Base-by-base conservation (phyloP, 306 rosid species). In the Medicago lupulina region DNA sequence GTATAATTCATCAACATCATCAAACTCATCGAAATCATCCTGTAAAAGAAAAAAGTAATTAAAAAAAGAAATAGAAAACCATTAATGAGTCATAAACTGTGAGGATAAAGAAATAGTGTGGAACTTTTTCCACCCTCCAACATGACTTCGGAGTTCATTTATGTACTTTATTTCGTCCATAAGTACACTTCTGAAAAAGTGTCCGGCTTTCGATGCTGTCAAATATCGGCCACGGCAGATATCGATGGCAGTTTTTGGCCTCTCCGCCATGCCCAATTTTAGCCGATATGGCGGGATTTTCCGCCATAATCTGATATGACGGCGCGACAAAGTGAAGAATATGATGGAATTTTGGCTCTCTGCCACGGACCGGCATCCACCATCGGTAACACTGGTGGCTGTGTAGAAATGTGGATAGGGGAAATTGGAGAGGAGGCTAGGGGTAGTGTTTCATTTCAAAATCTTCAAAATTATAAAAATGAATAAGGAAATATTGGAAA, bases 11-110 rank as follows among this genome's bases (percentile, higher is more conserved):
- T 95, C 98, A 71, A 92, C 97, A 38, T 95, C 98, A 82, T 67
- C 74, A 73, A 95, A 95, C 2, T 92, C 97, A 8, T 92, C 97
- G 82, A 92, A 92, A 83, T 92, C 97, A 44, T 95, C 98, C 98
- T 95, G 81, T 60, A 8, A 62, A 78, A 82, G 53, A 47, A 53
- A 67, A 63, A 39, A 41, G 43, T 57, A 40, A 12, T 31, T 31
- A 41, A 31, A 55, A 3, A 46, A 67, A 5, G 39, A 64, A 70
- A 51, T 38, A 61, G 19, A 53, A 87, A 49, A 70, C 14, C 61
- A 39, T 44, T 11, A 70, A 70, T 31, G 9, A 39, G 2, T 53
- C 17, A 67, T 21, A 67, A 71, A 67, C 28, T 34, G 67, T 60
- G 34, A 59, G 16, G 58, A 38, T 25, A 23, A 41, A 65, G 68